These are phyloP conservation scores for Sorghum bicolor DNA, from an alignment of 176 grass and related monocot species.

Conservation along the genomic window Sorghum_bicolor_NCBIv3 NC_012873.2:65495001-65495500, in stretches of 20 bases:
- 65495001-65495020: background rate
- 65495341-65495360: conserved; percentile 74
- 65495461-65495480: conserved; percentile 60
- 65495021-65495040: background rate
- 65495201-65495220: conserved; percentile 84
- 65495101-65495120: conserved; percentile 78
- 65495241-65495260: conserved; percentile 35
- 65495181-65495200: conserved; percentile 75
- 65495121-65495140: conserved; percentile 72
- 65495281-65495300: background rate
- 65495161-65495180: conserved; percentile 82
- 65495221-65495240: conserved; percentile 77
- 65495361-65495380: conserved; percentile 79
- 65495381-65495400: conserved; percentile 82
- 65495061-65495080: conserved; percentile 8
- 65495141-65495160: conserved; percentile 65
- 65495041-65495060: background rate
- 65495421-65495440: conserved; percentile 45
- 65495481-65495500: conserved; percentile 14
- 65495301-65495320: conserved; percentile 41
- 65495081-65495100: conserved; percentile 86
- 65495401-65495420: conserved; percentile 62
- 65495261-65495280: conserved; percentile 34
- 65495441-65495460: conserved; percentile 58
- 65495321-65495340: conserved; percentile 71